Evolutionary conservation across 257 asterid species (phyloP).

Genomic region (Nicotiana tomentosiformis): DNA sequence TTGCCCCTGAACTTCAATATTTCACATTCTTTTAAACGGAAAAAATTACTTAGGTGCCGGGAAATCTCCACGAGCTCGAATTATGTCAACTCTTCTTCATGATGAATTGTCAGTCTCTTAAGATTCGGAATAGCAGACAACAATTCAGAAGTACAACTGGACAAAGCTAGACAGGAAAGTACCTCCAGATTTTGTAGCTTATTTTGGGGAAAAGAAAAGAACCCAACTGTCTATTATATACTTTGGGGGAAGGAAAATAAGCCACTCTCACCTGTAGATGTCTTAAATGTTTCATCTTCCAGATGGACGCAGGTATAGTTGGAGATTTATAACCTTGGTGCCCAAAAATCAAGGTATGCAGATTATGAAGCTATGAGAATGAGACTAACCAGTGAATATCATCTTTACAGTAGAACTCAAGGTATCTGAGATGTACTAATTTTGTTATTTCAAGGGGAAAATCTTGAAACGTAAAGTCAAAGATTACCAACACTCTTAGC

Average conservation of each 20-base stretch:
- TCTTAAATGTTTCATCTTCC: neutral
- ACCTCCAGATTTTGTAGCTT: neutral
- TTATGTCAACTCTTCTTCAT: too few relatives aligned
- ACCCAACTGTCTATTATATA: too few relatives aligned
- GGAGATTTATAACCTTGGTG: neutral
- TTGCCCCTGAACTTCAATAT: neutral
- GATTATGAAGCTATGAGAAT: neutral
- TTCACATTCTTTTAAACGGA: too few relatives aligned
- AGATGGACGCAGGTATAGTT: neutral
- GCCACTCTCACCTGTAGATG: neutral
- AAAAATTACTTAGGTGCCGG: too few relatives aligned
- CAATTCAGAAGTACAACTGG: too few relatives aligned
- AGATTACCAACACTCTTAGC: neutral
- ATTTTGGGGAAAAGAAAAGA: too few relatives aligned
- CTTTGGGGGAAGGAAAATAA: neutral
- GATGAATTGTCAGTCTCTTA: too few relatives aligned
- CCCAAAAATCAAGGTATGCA: neutral
- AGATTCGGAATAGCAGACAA: too few relatives aligned
- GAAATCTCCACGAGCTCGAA: too few relatives aligned
- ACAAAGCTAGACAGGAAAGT: neutral
- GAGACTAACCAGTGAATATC: neutral
- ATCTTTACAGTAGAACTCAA: neutral
- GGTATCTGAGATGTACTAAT: neutral
- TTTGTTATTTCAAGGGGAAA: neutral
- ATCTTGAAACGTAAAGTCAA: too few relatives aligned